Percentiles rank a stretch among this genome's conserved stretches.
Evolutionary conservation across 2,329 filamentous ascomycete species (phyloP).

Genomic region (Paecilomyces sp.): DNA sequence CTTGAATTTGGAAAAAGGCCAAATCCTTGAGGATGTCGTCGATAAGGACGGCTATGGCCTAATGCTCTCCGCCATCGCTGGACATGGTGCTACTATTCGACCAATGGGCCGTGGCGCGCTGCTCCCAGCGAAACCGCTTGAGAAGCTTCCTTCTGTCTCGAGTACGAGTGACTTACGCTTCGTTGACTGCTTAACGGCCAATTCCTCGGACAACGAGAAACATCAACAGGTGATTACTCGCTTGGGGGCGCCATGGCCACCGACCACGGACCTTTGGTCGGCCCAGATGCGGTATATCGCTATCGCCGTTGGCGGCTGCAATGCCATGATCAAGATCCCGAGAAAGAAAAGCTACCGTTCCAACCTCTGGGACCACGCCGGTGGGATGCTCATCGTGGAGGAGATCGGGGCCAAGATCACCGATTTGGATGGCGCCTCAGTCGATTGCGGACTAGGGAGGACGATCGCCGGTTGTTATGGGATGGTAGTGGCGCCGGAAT

Average conservation of each 20-base stretch:
- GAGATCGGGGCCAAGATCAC: slow-evolving; percentile 46
- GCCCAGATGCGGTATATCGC: slow-evolving; percentile 50
- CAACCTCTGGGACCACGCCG: slow-evolving; percentile 51
- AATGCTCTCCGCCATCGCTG: slow-evolving; percentile 44
- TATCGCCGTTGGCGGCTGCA: slow-evolving; percentile 43
- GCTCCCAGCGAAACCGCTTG: slow-evolving; percentile 23
- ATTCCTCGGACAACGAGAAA: slow-evolving; percentile 32
- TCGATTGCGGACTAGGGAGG: slow-evolving; percentile 42
- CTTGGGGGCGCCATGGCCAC: slow-evolving; percentile 40
- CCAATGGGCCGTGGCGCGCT: slow-evolving; percentile 28
- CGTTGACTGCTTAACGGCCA: slow-evolving; percentile 35
- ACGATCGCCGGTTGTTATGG: slow-evolving; percentile 32
- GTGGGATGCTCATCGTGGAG: slow-evolving; percentile 44
- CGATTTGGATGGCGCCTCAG: slow-evolving; percentile 43
- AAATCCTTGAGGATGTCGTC: slow-evolving; percentile 32
- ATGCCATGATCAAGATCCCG: slow-evolving; percentile 44
- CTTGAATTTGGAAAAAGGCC: slow-evolving; percentile 36
- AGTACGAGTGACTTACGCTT: slow-evolving; percentile 33
- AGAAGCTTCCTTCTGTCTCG: slow-evolving; percentile 12
- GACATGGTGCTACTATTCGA: slow-evolving; percentile 36
- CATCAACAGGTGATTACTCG: slow-evolving; percentile 30
- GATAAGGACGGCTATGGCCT: slow-evolving; percentile 41
- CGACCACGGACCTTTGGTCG: slow-evolving; percentile 43
- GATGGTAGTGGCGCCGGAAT: slow-evolving; percentile 34
- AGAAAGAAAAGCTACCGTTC: slow-evolving; percentile 37